Evolutionary conservation across 169 alveolate genomes (phyloP), one percentile per base, ranked within the genome.

Genomic region (Cryptosporidium meleagridis): DNA sequence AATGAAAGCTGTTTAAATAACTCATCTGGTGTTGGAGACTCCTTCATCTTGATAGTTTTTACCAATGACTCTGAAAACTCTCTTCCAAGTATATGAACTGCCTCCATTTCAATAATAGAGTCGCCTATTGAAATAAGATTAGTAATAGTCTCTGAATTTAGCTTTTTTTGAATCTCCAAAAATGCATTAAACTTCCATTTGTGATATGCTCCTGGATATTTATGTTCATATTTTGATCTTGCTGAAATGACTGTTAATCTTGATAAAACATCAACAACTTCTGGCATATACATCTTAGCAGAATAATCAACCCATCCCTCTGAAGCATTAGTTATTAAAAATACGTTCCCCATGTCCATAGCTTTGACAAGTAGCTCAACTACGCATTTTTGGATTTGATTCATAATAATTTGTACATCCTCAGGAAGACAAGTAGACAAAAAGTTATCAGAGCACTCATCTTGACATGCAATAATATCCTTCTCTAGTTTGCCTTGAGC

Each of bases 301-400:
- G 97, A 94, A 75, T 94, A 95, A 84, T 97, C 97, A n/a, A 97
- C 98, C 99, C 99, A 96, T 41, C 98, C 99, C 52, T 94, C 94
- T 70, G 96, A 97, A 14, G 99, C 98, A 92, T 97, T 97, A 26
- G 99, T 97, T 45, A 97, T 96, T 39, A 96, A 93, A 91, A 93
- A 96, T 3, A 94, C 94, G 67, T 94, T 93, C 9, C 97, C 98
- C 75, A 92, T 84, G 10, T 91, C 70, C 68, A 93, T 44, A 1
- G 97, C 96, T 68, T 75, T 61, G 53, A 75, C 80, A 52, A 94
- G 92, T n/a, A 93, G 93, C 75, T 86, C 91, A 39, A 39, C 65
- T 21, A 59, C 89, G 26, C 75, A 80, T 37, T 41, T 37, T 91
- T 91, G 93, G 8, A 85, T 62, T 26, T 75, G 48, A 26, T 73